Evolutionary conservation across 2,329 filamentous ascomycete genomes (phyloP).

Genomic region (Davidsoniella neocaledoniae): DNA sequence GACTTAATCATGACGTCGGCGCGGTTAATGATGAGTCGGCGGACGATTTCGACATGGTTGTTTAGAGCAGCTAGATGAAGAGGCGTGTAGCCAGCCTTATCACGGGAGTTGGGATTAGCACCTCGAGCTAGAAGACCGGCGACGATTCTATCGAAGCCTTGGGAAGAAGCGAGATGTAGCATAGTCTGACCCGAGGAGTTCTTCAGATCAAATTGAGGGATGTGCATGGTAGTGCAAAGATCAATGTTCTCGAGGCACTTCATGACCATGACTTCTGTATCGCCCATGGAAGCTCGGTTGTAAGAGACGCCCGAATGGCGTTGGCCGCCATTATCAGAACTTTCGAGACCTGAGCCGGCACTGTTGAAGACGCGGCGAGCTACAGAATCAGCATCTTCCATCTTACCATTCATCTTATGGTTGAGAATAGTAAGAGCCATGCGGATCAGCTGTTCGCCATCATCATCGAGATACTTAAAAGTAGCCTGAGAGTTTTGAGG

Average conservation of each 20-base stretch:
- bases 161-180: slow-evolving; percentile 60
- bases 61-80: slow-evolving; percentile 69
- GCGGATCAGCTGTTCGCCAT: slow-evolving; percentile 50
- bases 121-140: slow-evolving; percentile 61
- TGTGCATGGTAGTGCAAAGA: slow-evolving; percentile 53
- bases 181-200: slow-evolving; percentile 58
- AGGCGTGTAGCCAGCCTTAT: slow-evolving; percentile 66
- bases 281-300: slow-evolving; percentile 24
- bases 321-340: slow-evolving; percentile 10
- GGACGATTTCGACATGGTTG: slow-evolving; percentile 58
- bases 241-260: slow-evolving; percentile 65
- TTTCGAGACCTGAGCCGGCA: slow-evolving; percentile 19
- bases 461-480: slow-evolving; percentile 62
- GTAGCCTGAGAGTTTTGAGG: slow-evolving; percentile 27
- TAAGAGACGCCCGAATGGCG: slow-evolving; percentile 26
- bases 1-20: slow-evolving; percentile 48
- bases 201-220: slow-evolving; percentile 49
- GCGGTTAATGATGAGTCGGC: slow-evolving; percentile 54
- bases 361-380: slow-evolving; percentile 42
- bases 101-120: slow-evolving; percentile 57
- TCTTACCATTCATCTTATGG: slow-evolving; percentile 46
- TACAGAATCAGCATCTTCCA: slow-evolving; percentile 43
- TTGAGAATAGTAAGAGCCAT: slow-evolving; percentile 48
- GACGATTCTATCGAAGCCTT: slow-evolving; percentile 60
- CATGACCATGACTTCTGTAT: slow-evolving; percentile 52